Base-by-base conservation (phyloP, 768 basidiomycete species). In the Chalciporus piperatus region DNA sequence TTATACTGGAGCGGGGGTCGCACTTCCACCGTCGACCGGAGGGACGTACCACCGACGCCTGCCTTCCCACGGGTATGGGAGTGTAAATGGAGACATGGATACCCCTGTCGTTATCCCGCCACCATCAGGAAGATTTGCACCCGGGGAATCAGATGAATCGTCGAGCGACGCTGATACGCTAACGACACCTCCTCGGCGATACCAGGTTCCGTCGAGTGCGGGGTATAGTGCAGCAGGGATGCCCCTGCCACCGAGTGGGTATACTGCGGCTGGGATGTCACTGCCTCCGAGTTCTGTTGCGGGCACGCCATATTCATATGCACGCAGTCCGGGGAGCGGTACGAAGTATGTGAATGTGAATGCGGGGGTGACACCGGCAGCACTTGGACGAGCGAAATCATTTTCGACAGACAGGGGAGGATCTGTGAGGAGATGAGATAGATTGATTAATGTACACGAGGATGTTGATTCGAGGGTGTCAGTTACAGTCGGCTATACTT, bases 111-210 rank as follows among this genome's bases (percentile, higher is more conserved):
- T 69, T 0, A 67, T 69, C 5, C 70, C 68, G 3, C 63, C 69
- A 10, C 67, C 65, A 3, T 61, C 59, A 12, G 63, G 52, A 23
- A 47, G 54, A 17, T 48, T 43, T 10, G 58, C 39, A 3, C 41
- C 14, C 1, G 54, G 46, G 3, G 68, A 70, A 19, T 61, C 68
- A 12, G 67, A 67, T 19, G 63, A 61, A 0, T 66, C 64, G 9
- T 68, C 66, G 41, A 70, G 67, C 20, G 71, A 73, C 11, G 56
- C 54, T 12, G 70, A 73, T 49, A 68, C 74, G 45, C 52, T 70
- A 48, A 63, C 71, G 12, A 73, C 72, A 27, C 72, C 72, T 0
- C 50, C 56, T 17, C 20, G 53, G 45, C 59, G 64, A 19, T 68
- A 61, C 35, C 50, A 52, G 1, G 59, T 51, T 22, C 55, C 60